A percentile compares a stretch with the other conserved stretches of the same genome.
Conservation (phyloP, 345 rosid species). For the Rhodomyrtus tomentosa region DNA sequence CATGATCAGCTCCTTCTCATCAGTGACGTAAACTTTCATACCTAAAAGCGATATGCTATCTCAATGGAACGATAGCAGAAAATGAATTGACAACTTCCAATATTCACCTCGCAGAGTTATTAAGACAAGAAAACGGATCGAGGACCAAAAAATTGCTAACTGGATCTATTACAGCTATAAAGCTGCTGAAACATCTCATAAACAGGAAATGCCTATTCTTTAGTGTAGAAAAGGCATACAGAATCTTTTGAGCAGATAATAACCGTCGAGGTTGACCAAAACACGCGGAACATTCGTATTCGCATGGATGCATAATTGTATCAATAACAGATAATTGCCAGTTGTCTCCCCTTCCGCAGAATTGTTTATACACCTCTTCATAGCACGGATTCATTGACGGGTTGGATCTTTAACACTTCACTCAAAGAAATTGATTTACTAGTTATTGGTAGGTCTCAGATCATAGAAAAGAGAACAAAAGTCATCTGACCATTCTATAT, state of each 20-base stretch:
- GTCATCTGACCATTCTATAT: not conserved
- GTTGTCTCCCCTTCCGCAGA: not conserved
- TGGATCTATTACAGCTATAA: not conserved
- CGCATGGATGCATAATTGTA: not conserved
- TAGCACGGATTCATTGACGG: not conserved
- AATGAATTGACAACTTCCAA: not conserved
- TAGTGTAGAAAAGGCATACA: not conserved
- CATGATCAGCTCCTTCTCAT: slow-evolving; percentile 95
- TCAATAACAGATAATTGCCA: not conserved
- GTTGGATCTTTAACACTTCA: not conserved
- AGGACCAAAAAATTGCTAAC: not conserved
- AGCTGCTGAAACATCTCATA: not conserved
- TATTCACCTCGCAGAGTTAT: not conserved
- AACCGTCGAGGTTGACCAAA: not conserved
- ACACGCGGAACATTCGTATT: not conserved
- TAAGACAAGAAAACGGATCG: not conserved
- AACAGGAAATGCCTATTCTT: not conserved
- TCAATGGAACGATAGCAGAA: not conserved
- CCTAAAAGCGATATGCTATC: slow-evolving; percentile 28
- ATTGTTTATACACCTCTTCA: not conserved
- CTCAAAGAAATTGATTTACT: not conserved
- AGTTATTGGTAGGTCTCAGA: not conserved
- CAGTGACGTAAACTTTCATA: slow-evolving; percentile 91
- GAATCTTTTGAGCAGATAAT: not conserved
- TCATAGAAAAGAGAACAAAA: not conserved